Conservation (phyloP, 257 asterid species). For the Nicotiana noctiflora region DNA sequence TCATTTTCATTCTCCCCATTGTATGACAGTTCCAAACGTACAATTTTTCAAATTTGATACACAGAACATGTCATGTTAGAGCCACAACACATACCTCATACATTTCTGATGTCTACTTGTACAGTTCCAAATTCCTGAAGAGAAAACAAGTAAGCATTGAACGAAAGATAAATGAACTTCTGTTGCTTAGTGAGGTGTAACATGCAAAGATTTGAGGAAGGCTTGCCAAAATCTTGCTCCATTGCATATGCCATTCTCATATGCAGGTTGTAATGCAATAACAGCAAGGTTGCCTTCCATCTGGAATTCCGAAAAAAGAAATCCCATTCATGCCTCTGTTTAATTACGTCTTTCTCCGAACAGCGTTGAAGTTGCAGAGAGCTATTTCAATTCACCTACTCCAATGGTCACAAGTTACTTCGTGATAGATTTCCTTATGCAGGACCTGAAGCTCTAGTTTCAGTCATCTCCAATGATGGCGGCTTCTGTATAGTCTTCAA, state of each 20-base stretch:
- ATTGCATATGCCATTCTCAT: constrained; percentile 18
- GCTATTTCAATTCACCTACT: constrained; percentile 4
- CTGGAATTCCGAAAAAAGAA: not conserved
- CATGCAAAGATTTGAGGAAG: constrained; percentile 9
- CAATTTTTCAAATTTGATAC: not conserved
- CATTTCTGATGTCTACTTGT: not conserved
- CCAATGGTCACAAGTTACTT: not conserved
- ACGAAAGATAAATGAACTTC: too few species aligned
- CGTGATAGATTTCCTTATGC: constrained; percentile 27
- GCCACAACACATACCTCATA: not conserved
- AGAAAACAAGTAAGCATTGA: not conserved
- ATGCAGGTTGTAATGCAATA: constrained; percentile 14
- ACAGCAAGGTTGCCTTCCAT: constrained; percentile 5
- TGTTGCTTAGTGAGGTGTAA: too few species aligned
- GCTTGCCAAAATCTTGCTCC: constrained; percentile 11
- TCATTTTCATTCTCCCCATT: not conserved
- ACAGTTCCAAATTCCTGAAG: not conserved
- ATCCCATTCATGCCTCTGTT: not conserved
- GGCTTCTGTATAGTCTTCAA: constrained; percentile 38
- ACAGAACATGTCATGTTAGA: not conserved
- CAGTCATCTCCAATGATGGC: constrained; percentile 32
- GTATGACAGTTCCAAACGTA: not conserved
- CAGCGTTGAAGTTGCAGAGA: not conserved
- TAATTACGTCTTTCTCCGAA: not conserved
- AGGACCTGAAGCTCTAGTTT: constrained; percentile 38